These are phyloP conservation scores for Centella asiatica DNA, from an alignment of 129 eudicot genomes.

Conservation along the genomic window DNA sequence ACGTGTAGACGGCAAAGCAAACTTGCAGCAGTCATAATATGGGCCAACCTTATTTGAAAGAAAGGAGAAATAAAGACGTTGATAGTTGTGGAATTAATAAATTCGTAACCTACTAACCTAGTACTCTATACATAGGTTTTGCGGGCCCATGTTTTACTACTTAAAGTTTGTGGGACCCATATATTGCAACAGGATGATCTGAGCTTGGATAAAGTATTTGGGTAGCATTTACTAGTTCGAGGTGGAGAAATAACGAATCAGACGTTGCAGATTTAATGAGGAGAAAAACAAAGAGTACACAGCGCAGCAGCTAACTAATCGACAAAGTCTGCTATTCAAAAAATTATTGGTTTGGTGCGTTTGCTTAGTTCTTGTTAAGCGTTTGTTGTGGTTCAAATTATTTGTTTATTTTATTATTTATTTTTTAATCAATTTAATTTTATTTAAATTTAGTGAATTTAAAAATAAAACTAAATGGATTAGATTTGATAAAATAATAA, in stretches of 20 bases:
- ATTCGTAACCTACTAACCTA: background rate
- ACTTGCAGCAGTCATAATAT: background rate
- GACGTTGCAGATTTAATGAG: background rate
- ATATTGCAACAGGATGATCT: too few relatives aligned
- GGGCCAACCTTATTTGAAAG: conserved; percentile 5
- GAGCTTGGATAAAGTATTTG: too few relatives aligned
- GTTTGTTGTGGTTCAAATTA: too few relatives aligned
- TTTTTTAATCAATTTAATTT: too few relatives aligned
- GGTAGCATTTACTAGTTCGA: background rate
- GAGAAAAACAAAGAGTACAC: too few relatives aligned
- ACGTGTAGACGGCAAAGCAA: too few relatives aligned
- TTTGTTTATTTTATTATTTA: too few relatives aligned
- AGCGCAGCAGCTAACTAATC: background rate
- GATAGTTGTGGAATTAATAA: background rate
- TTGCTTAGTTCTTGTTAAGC: too few relatives aligned
- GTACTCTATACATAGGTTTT: background rate
- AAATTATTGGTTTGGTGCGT: too few relatives aligned
- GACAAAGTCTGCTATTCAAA: background rate
- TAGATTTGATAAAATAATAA: too few relatives aligned
- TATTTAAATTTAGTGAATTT: too few relatives aligned
- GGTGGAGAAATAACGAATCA: background rate
- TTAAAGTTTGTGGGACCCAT: background rate
- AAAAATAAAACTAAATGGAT: too few relatives aligned
- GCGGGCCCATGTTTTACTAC: background rate
- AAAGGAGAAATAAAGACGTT: background rate